Conservation (phyloP, 2,329 filamentous ascomycete genomes). For the Fusarium tricinctum region DNA sequence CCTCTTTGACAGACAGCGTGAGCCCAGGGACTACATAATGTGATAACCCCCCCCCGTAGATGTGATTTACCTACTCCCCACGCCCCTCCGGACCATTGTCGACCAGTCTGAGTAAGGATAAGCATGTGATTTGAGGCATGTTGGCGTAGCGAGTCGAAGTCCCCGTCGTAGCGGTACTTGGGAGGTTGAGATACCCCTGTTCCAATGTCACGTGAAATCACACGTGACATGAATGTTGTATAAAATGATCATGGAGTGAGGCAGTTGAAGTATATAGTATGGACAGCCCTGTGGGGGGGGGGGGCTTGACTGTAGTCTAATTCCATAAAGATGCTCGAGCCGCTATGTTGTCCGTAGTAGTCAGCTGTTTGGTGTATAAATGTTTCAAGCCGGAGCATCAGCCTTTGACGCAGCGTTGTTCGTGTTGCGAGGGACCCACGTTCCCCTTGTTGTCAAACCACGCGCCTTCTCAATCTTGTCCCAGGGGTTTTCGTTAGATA, state of each 20-base stretch:
- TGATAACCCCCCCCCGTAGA: constrained; percentile 50
- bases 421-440: constrained; percentile 57
- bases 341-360: neutral
- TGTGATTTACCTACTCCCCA: constrained; percentile 42
- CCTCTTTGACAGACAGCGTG: constrained; percentile 32
- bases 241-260: neutral
- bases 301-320: too few relatives aligned
- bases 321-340: neutral
- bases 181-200: constrained; percentile 42
- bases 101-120: constrained; percentile 28
- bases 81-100: constrained; percentile 36
- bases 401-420: constrained; percentile 12
- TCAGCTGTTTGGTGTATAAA: neutral
- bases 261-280: neutral
- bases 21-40: constrained; percentile 36
- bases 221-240: constrained; percentile 26
- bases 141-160: constrained; percentile 31
- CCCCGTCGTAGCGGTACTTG: constrained; percentile 15
- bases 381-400: constrained; percentile 32
- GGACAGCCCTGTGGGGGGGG: too few relatives aligned
- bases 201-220: constrained; percentile 30
- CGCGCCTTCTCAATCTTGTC: constrained; percentile 64
- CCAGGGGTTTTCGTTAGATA: constrained; percentile 82
- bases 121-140: constrained; percentile 44
- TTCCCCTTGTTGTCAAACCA: constrained; percentile 60